These are phyloP conservation scores for Dactylellina haptotyla DNA, from an alignment of 2,329 filamentous ascomycete genomes.

Conservation along the genomic window DNA sequence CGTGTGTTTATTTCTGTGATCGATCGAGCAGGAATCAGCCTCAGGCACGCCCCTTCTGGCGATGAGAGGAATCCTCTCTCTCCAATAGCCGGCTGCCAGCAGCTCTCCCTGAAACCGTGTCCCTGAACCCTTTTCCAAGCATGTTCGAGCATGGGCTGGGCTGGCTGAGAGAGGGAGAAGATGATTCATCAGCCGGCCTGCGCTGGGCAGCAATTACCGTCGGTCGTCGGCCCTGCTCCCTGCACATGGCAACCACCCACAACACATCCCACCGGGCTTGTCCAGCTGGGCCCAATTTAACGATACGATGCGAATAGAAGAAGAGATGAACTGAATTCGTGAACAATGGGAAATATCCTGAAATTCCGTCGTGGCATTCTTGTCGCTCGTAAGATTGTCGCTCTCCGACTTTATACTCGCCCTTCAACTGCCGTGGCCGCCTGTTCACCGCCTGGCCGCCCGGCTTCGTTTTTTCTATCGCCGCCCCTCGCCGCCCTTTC, in stretches of 20 bases:
- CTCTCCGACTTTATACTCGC: no score
- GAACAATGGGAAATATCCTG: neutral
- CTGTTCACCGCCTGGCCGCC: neutral
- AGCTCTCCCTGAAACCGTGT: conserved; percentile 11
- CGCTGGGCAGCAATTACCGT: conserved; percentile 6
- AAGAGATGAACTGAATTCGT: neutral
- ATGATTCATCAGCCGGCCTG: neutral
- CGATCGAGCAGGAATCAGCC: neutral
- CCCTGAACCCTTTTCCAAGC: conserved; percentile 7
- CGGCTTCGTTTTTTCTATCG: neutral
- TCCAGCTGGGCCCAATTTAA: conserved; percentile 5
- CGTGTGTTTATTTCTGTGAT: neutral
- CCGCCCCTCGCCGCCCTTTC: neutral
- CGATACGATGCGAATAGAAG: no score
- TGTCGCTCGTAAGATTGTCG: no score
- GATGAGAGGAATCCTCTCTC: neutral
- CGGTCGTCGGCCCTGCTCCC: conserved; percentile 34
- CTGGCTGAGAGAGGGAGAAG: neutral
- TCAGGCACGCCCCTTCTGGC: neutral
- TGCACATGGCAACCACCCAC: neutral
- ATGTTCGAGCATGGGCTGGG: neutral
- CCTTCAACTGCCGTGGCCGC: neutral
- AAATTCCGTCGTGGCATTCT: conserved; percentile 13
- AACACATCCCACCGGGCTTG: neutral
- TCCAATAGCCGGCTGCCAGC: neutral